A percentile compares a stretch with the other conserved stretches of the same genome.
Conservation (phyloP, 805 yeast species). For the Yarrowia bubula region DNA sequence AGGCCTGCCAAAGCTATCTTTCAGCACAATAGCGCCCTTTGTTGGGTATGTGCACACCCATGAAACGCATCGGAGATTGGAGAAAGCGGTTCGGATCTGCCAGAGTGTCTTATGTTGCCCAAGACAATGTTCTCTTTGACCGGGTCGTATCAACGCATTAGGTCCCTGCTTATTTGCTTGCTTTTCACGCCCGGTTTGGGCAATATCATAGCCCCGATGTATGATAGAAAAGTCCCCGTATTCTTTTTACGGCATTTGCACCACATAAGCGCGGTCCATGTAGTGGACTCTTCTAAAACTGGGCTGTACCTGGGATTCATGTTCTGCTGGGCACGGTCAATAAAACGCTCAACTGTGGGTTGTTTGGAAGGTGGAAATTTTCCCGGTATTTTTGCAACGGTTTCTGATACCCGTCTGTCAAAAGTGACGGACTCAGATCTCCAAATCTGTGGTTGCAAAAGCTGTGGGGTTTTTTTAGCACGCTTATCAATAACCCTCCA, state of each 20-base stretch:
- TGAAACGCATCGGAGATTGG: too few species aligned
- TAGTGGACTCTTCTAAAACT: too few species aligned
- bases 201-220: background rate
- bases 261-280: background rate
- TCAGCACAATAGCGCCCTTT: too few species aligned
- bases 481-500: background rate
- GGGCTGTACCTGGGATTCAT: background rate
- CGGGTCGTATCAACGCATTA: background rate
- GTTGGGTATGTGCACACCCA: too few species aligned
- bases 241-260: background rate
- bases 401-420: background rate
- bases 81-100: too few species aligned
- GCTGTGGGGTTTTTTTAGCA: slow-evolving; percentile 9
- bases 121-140: too few species aligned
- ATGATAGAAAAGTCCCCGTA: background rate
- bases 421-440: background rate
- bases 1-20: too few species aligned
- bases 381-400: too few species aligned
- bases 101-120: too few species aligned
- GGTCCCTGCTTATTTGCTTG: background rate
- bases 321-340: too few species aligned
- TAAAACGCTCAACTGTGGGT: too few species aligned
- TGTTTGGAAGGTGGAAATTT: too few species aligned
- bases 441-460: background rate
- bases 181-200: background rate